These are phyloP conservation scores for Acacia acuminata DNA, from an alignment of 306 rosid species.

Conservation along the genomic window DNA sequence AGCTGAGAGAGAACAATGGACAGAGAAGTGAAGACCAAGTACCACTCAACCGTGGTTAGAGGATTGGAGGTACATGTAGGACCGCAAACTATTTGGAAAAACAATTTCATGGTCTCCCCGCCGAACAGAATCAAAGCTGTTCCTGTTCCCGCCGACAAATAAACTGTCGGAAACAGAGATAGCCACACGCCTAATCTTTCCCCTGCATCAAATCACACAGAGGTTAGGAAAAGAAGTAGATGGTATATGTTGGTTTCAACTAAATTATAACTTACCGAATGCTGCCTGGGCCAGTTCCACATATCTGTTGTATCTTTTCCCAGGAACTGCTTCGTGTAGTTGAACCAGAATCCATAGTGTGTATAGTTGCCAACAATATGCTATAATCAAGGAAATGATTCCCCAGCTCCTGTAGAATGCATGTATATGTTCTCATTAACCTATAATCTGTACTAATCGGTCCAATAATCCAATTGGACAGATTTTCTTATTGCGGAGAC, in stretches of 20 bases:
- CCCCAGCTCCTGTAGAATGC: constrained; percentile 89
- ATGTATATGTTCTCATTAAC: not conserved
- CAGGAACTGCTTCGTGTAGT: constrained; percentile 99
- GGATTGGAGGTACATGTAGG: constrained; percentile 90
- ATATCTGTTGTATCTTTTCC: constrained; percentile 97
- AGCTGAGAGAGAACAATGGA: constrained; percentile 95
- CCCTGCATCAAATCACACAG: constrained; percentile 47
- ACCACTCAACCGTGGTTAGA: constrained; percentile 95
- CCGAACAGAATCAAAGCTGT: constrained; percentile 95
- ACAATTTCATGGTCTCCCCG: constrained; percentile 98
- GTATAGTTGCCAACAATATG: constrained; percentile 95
- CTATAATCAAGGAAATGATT: constrained; percentile 82
- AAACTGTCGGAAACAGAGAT: constrained; percentile 91
- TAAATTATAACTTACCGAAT: constrained; percentile 61
- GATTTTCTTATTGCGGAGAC: not conserved
- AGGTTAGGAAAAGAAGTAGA: not conserved
- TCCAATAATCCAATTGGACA: not conserved
- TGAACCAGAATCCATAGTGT: constrained; percentile 97
- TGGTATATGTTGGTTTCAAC: not conserved
- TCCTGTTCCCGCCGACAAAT: constrained; percentile 96
- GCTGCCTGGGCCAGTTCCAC: constrained; percentile 99
- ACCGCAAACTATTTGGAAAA: constrained; percentile 93
- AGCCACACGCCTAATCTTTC: constrained; percentile 99
- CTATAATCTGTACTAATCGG: not conserved
- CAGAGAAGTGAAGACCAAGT: constrained; percentile 91